Base-by-base conservation (phyloP, 2,329 filamentous ascomycete genomes). In the Penicillium sumatraense region DNA sequence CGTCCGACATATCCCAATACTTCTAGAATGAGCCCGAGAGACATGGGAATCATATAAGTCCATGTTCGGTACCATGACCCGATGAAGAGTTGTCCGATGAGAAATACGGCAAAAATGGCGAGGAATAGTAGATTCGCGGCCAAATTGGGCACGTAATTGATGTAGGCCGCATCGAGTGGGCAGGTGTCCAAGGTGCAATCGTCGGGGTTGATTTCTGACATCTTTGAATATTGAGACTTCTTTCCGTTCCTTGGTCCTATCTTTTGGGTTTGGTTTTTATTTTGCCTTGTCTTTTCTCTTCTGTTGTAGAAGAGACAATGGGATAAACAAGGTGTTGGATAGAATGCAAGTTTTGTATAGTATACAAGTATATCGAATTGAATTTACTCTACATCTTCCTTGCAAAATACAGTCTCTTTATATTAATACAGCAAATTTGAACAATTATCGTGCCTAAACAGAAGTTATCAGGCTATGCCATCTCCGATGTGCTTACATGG, bases 1-100 rank as follows among this genome's bases (percentile, higher is more conserved):
- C 87, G 79, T 2, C 82, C 86, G 0, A 70, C 72, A 59, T 89
- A 89, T 10, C 86, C 86, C 21, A 86, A 60, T 13, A 86, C 70
- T 68, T 89, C 86, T 27, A 78, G 75, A 36, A 80, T 46, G 16
- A 83, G 75, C 6, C 86, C 86, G 0, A 81, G 70, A 1, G 75
- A 52, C 73, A 89, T 56, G 4, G 54, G 23, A 6, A 21, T 36
- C 40, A 54, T 38, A 23, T 56, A 59, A 9, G 36, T 27, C 58
- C 56, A 59, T 51, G 48, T 59, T 54, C 48, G 42, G 35, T 46
- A 59, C 46, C 51, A 47, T 23, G 45, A 36, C 23, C 56, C 56
- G 6, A 56, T 13, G 6, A 21, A 26, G 2, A 58, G 9, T 23
- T 60, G 58, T 5, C 44, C 44, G 13, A 20, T 36, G n/a, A 56